Conservation (phyloP, 495 filamentous ascomycete genomes). For the Hypoxylon perforatum region DNA sequence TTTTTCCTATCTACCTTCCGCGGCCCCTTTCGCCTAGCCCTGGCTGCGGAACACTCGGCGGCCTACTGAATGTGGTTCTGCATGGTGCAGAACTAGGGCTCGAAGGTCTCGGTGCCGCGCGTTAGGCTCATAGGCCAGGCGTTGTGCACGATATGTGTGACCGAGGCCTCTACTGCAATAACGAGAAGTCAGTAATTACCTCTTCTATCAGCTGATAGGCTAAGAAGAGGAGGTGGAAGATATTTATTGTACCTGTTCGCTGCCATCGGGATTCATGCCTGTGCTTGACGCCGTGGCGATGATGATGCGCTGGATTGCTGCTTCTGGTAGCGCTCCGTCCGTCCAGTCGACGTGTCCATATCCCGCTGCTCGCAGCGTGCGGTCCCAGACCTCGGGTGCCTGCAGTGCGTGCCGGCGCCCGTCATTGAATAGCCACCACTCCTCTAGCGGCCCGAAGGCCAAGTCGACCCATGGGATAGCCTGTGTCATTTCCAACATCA, state of each 20-base stretch:
- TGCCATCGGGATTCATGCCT: no score
- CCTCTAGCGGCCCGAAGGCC: conserved; percentile 50
- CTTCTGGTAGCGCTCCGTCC: conserved; percentile 55
- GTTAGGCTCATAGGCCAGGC: conserved; percentile 61
- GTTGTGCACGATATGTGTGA: conserved; percentile 67
- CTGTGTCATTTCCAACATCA: conserved; percentile 59
- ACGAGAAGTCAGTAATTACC: no score
- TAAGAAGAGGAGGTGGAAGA: no score
- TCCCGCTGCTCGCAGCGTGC: conserved; percentile 51
- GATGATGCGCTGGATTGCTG: conserved; percentile 52
- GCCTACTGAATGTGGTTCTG: no score
- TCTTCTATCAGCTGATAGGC: no score
- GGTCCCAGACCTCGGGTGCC: conserved; percentile 53
- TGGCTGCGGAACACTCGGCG: no score
- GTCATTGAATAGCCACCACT: conserved; percentile 51
- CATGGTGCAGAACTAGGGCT: conserved; percentile 58
- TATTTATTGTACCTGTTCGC: no score
- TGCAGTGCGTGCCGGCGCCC: conserved; percentile 60
- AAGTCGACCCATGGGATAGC: conserved; percentile 50
- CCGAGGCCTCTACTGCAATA: conserved; percentile 8
- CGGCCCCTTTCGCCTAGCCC: no score
- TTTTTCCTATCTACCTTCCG: no score
- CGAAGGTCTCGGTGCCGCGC: conserved; percentile 51
- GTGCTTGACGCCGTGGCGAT: conserved; percentile 55
- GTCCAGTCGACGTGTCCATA: conserved; percentile 64